Conservation (phyloP, 2,329 filamentous ascomycete species). For the Arachnopeziza araneosa region DNA sequence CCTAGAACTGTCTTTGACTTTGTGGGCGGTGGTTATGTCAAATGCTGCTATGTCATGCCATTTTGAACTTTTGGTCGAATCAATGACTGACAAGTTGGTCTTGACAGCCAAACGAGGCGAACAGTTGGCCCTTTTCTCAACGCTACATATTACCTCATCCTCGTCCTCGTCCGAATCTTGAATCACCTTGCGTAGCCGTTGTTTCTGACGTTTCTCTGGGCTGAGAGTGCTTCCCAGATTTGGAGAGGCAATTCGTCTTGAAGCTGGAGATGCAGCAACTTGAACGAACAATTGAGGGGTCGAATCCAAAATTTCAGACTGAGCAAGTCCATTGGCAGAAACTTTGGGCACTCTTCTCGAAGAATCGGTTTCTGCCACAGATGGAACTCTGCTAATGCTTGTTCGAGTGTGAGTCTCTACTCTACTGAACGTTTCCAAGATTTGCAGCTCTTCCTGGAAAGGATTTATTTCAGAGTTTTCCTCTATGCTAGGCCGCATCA, state of each 20-base stretch:
- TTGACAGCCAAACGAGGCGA: conserved; percentile 15
- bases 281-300: conserved; percentile 9
- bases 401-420: conserved; percentile 24
- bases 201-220: conserved; percentile 13
- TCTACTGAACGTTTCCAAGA: conserved; percentile 24
- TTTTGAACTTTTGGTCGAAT: not conserved
- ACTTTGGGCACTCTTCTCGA: not conserved
- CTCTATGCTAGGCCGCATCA: not conserved
- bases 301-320: not conserved
- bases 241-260: conserved; percentile 6
- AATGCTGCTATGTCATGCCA: not conserved
- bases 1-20: conserved; percentile 5
- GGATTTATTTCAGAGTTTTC: not conserved
- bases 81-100: conserved; percentile 13
- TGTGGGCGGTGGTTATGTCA: not conserved
- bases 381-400: conserved; percentile 22
- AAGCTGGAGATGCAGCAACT: conserved; percentile 22
- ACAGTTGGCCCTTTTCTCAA: conserved; percentile 12
- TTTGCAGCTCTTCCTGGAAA: conserved; percentile 15
- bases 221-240: conserved; percentile 3
- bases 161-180: conserved; percentile 31
- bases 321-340: not conserved
- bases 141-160: conserved; percentile 10
- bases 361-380: conserved; percentile 5
- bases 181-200: conserved; percentile 14